Evolutionary conservation across 1,284 basidiomycete genomes (phyloP), one percentile per base, ranked within the genome.

Genomic region (Ustilago hordei): DNA sequence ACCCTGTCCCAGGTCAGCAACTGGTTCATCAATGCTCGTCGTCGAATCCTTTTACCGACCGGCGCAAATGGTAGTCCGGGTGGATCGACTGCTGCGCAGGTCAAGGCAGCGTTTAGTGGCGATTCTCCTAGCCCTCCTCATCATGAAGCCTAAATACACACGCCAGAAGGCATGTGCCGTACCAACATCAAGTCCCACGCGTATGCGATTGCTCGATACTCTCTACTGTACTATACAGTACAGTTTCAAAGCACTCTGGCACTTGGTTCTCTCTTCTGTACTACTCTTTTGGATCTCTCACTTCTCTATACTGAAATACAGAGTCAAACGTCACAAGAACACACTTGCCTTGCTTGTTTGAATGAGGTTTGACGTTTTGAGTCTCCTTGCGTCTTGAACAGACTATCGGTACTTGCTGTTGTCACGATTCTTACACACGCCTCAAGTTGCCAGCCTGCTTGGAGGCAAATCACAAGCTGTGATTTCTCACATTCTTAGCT

Each of bases 1-100:
- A 93, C 91, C 86, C 94, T 95, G 91, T 91, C 90, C 86, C 93
- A 95, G 86, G 93, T 95, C 5, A 79, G 69, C 28, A 84, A 84
- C 36, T 83, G 81, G 81, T 84, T 85, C 57, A 84, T 85, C 54
- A 85, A 85, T 43, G 84, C 83, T 15, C 55, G 84, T 12, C 55
- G 84, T 9, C 59, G 84, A 2, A 85, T 85, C 35, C 54, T 85
- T 38, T 58, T 80, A 4, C 83, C 83, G 13, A 68, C 69, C 1
- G 77, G 75, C 2, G 63, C 70, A 1, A 74, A 72, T 38, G 70
- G 75, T 9, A 70, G 70, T 17, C 64, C 64, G 1, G 64, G 64
- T 23, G 68, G 67, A 31, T 59, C 66, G 9, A 78, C 75, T 5
- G 75, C 70, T n/a, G 75, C 67, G 1, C 75, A 78, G 43, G 75